Percentiles rank a stretch among this genome's conserved stretches.
Evolutionary conservation across 306 rosid genomes (phyloP).

Genomic region (Fragaria nilgerrensis): DNA sequence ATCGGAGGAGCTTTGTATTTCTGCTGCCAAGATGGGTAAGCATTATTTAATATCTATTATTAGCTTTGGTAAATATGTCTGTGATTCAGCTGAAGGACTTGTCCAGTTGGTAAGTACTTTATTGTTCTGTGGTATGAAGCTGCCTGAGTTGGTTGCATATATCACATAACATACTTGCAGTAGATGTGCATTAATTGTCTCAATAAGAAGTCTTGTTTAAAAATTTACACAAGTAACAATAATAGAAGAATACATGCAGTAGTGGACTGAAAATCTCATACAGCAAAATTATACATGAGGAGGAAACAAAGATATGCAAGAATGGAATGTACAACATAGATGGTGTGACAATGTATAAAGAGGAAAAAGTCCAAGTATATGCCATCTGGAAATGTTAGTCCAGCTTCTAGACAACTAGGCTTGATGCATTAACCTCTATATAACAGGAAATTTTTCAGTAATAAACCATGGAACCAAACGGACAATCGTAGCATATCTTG

Average conservation of each 20-base stretch:
- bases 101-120: background rate
- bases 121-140: background rate
- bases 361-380: background rate
- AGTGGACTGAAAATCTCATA: background rate
- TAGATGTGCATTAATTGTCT: background rate
- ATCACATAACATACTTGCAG: background rate
- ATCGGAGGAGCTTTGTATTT: slow-evolving; percentile 90
- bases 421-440: background rate
- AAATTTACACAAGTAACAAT: background rate
- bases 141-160: background rate
- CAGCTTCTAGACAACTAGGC: background rate
- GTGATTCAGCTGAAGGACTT: background rate
- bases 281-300: background rate
- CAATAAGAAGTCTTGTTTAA: too few relatives aligned
- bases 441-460: background rate
- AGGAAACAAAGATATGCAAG: background rate
- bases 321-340: background rate
- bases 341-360: background rate
- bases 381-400: background rate
- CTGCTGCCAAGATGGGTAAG: slow-evolving; percentile 99
- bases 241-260: background rate
- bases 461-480: background rate
- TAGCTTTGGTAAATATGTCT: background rate
- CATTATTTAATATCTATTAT: slow-evolving; percentile 22
- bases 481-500: background rate